Conservation (phyloP, 805 yeast species). For the Candida succiphila region DNA sequence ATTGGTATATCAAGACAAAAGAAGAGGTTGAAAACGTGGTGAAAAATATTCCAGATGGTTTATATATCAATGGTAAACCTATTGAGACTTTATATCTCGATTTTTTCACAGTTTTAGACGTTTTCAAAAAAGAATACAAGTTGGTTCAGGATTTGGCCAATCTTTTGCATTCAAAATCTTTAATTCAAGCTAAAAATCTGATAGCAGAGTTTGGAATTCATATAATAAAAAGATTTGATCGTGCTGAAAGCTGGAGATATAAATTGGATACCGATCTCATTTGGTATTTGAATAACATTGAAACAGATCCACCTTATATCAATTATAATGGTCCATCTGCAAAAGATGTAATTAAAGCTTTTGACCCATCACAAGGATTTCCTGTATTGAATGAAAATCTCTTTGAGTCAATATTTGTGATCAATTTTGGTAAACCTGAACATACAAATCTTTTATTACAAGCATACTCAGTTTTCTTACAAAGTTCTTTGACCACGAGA, state of each 20-base stretch:
- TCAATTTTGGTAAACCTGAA: constrained; percentile 45
- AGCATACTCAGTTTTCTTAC: constrained; percentile 37
- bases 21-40: constrained; percentile 11
- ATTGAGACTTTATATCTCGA: constrained; percentile 35
- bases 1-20: not conserved
- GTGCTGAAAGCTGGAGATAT: no score
- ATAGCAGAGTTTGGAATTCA: constrained; percentile 11
- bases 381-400: constrained; percentile 68
- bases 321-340: constrained; percentile 32
- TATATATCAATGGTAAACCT: constrained; percentile 65
- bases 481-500: constrained; percentile 62
- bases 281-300: constrained; percentile 80
- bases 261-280: no score
- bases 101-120: constrained; percentile 29
- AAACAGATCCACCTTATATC: constrained; percentile 44
- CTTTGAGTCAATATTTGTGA: constrained; percentile 60
- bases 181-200: no score
- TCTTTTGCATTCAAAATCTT: no score
- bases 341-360: constrained; percentile 33
- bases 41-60: constrained; percentile 28
- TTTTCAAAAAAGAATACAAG: constrained; percentile 25
- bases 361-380: constrained; percentile 37
- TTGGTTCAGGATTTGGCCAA: no score
- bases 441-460: constrained; percentile 43
- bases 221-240: no score